Evolutionary conservation across 805 yeast species (phyloP), one percentile per base, ranked within the genome.

Genomic region (Cyberlindnera misumaiensis): DNA sequence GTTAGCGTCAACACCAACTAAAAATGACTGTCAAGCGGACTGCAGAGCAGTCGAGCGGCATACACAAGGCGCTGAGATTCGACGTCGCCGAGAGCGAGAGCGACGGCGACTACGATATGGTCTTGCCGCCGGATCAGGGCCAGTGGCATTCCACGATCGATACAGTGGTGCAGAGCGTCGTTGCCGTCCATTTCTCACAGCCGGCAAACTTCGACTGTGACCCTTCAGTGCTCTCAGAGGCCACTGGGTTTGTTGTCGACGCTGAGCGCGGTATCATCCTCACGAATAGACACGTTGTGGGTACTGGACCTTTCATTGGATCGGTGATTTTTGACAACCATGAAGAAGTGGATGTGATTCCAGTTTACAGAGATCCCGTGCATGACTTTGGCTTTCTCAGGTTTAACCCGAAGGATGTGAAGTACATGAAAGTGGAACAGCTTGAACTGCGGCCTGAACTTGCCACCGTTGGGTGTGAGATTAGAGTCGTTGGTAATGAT

Each of bases 201-300:
- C 86, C 85, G n/a, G 75, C 80, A 3, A 77, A 80, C 45, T 89
- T 89, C 56, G 97, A 89, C 53, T 81, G 93, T 28, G 97, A 89
- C 49, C 62, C 77, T 3, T 81, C 95, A 1, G 60, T 80, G 32
- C 86, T 82, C 20, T 77, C 85, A 38, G 95, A 89, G 59, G 97
- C 96, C n/a, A 86, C 96, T 1, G 97, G 97, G 2, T 89, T 89
- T 59, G 87, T 89, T 5, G 96, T 89, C 10, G 97, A 89, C 58
- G 71, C 90, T 3, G 67, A 73, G 39, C 61, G 76, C 18, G 97
- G 97, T 12, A 75, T 88, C 42, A 87, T 89, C 44, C 68, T 89
- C 57, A 89, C 97, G 10, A 89, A 89, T 63, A 73, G 96, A 55
- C 97, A 89, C 55, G 97, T 89, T 35, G 96, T 88, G 30, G 95